Evolutionary conservation across 352 stramenopile species (phyloP).

Genomic region (Phytophthora hybrid): DNA sequence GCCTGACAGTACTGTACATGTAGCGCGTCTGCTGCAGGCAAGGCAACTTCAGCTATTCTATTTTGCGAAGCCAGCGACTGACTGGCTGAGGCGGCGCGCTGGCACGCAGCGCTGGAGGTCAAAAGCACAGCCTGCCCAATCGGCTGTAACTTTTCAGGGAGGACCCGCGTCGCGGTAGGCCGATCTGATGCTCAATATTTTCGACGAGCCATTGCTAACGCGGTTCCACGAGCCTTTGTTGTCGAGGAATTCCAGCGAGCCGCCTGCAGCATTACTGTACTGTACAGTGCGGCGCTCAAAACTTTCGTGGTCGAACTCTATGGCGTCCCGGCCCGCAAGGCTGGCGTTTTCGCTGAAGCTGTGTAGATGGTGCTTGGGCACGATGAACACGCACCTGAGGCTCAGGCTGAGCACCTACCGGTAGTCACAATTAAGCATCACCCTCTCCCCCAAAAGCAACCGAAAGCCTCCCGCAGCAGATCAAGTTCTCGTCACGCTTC

Average conservation of each 20-base stretch:
- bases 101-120: slow-evolving; percentile 8
- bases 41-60: neutral
- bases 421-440: neutral
- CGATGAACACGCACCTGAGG: neutral
- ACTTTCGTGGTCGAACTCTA: neutral
- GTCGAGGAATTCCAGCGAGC: neutral
- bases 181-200: slow-evolving; percentile 33
- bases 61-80: slow-evolving; percentile 1
- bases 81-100: slow-evolving; percentile 15
- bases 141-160: slow-evolving; percentile 4
- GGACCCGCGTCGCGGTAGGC: neutral
- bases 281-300: neutral
- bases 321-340: neutral
- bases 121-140: neutral
- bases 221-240: slow-evolving; percentile 2
- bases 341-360: slow-evolving; percentile 4
- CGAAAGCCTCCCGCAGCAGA: neutral
- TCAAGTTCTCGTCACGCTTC: neutral
- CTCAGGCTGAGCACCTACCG: neutral
- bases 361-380: neutral
- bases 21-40: slow-evolving; percentile 10
- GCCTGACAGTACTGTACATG: too few relatives aligned
- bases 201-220: slow-evolving; percentile 16
- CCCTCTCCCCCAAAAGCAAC: neutral
- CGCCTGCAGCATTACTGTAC: neutral